A percentile compares a stretch with the other conserved stretches of the same genome.
Evolutionary conservation across 169 alveolate genomes (phyloP).

Genomic region (Plasmodium adleri): DNA sequence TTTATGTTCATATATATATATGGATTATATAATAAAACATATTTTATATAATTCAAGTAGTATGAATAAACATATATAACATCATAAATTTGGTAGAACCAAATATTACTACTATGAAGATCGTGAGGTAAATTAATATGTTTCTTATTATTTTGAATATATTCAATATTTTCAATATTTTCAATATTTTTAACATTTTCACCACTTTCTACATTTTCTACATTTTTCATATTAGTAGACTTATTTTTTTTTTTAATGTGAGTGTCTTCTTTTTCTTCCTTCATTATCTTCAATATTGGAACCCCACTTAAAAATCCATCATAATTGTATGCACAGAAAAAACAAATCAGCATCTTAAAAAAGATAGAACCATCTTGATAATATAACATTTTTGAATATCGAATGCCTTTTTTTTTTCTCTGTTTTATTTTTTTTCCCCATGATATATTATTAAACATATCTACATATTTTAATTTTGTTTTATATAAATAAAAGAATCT

Average conservation of each 20-base stretch:
- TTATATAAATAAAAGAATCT: constrained; percentile 41
- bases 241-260: neutral
- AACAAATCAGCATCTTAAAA: constrained; percentile 25
- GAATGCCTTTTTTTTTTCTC: neutral
- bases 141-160: too few species aligned
- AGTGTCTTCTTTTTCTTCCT: constrained; percentile 16
- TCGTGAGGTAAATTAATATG: too few species aligned
- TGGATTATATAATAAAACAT: constrained; percentile 50
- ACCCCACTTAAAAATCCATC: constrained; percentile 8
- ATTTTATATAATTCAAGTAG: constrained; percentile 55
- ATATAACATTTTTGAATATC: neutral
- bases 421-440: neutral
- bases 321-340: constrained; percentile 37
- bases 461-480: constrained; percentile 6
- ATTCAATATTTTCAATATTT: too few species aligned
- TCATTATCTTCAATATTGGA: constrained; percentile 29
- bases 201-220: too few species aligned
- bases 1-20: constrained; percentile 25
- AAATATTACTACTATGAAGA: neutral
- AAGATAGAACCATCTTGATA: constrained; percentile 9
- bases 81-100: constrained; percentile 19
- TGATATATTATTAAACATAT: neutral
- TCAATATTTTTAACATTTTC: too few species aligned
- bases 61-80: constrained; percentile 26
- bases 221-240: too few species aligned